Conservation (phyloP, 371 early-diverging fungal genomes). For the Dinochytrium kinnereticum region DNA sequence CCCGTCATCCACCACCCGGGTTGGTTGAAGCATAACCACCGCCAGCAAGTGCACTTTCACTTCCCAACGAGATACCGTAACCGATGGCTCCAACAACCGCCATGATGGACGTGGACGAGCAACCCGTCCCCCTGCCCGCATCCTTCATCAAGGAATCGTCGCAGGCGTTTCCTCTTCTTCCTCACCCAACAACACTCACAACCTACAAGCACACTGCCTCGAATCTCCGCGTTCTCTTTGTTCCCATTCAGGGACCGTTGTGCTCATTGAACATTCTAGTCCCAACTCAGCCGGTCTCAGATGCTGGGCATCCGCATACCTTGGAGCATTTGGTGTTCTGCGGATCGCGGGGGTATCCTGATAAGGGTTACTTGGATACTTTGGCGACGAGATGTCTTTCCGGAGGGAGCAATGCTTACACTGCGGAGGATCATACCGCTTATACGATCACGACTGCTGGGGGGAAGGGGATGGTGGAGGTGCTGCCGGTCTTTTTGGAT, state of each 20-base stretch:
- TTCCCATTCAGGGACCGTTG: conserved; percentile 60
- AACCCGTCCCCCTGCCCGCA: neutral
- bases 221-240: conserved; percentile 58
- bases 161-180: neutral
- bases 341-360: conserved; percentile 60
- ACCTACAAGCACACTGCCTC: conserved; percentile 35
- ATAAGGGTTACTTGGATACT: conserved; percentile 75
- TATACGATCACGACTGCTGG: conserved; percentile 73
- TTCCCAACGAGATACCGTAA: too few species aligned
- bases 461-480: conserved; percentile 40
- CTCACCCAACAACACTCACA: neutral
- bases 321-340: conserved; percentile 78
- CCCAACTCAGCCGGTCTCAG: conserved; percentile 65
- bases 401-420: conserved; percentile 71
- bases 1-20: too few species aligned
- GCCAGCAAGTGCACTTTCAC: too few species aligned
- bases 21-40: too few species aligned
- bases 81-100: neutral
- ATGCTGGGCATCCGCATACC: conserved; percentile 78
- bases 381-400: conserved; percentile 73
- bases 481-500: conserved; percentile 70
- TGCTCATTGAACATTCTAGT: conserved; percentile 65
- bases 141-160: neutral
- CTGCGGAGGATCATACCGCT: conserved; percentile 67
- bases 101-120: neutral